These are phyloP conservation scores for Mycena chlorophos DNA, from an alignment of 768 basidiomycete species.

Conservation along the genomic window DNA sequence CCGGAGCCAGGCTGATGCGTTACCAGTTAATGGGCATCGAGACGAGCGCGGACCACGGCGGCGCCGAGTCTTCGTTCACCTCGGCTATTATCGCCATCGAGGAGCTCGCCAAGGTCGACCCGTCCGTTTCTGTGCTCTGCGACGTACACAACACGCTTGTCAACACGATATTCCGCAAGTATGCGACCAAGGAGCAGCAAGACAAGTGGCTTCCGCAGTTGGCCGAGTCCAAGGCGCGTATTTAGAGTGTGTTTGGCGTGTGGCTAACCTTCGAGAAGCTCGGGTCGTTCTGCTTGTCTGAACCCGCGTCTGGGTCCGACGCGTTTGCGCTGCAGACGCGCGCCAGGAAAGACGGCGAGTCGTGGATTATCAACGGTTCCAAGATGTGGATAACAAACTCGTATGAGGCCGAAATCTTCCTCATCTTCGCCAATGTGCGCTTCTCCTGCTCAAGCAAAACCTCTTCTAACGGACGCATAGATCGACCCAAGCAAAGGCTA, in stretches of 20 bases:
- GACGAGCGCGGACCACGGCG: slow-evolving; percentile 78
- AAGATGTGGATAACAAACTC: slow-evolving; percentile 99
- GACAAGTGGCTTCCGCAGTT: slow-evolving; percentile 87
- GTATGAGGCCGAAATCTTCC: slow-evolving; percentile 84
- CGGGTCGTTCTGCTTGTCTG: slow-evolving; percentile 94
- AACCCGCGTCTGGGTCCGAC: slow-evolving; percentile 91
- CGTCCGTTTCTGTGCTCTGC: slow-evolving; percentile 93
- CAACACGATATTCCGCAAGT: slow-evolving; percentile 88
- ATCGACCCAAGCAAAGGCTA: slow-evolving; percentile 90
- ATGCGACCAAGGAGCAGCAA: slow-evolving; percentile 82
- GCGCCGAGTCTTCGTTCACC: slow-evolving; percentile 89
- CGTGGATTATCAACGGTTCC: slow-evolving; percentile 91
- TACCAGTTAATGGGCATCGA: slow-evolving; percentile 95
- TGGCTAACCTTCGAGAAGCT: slow-evolving; percentile 51
- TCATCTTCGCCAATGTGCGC: slow-evolving; percentile 91
- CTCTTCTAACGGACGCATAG: slow-evolving; percentile 33
- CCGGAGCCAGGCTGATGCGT: neutral
- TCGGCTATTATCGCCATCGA: slow-evolving; percentile 96
- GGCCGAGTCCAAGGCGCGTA: slow-evolving; percentile 61
- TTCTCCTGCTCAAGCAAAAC: neutral
- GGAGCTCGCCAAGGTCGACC: slow-evolving; percentile 94
- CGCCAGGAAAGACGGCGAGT: slow-evolving; percentile 81
- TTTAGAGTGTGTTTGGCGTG: neutral
- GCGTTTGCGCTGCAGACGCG: slow-evolving; percentile 96
- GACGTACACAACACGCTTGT: slow-evolving; percentile 99